phyloP scores from a whole-genome alignment of 192 early-diverging fungal genomes.

The Neocallimastix lanati region DNA sequence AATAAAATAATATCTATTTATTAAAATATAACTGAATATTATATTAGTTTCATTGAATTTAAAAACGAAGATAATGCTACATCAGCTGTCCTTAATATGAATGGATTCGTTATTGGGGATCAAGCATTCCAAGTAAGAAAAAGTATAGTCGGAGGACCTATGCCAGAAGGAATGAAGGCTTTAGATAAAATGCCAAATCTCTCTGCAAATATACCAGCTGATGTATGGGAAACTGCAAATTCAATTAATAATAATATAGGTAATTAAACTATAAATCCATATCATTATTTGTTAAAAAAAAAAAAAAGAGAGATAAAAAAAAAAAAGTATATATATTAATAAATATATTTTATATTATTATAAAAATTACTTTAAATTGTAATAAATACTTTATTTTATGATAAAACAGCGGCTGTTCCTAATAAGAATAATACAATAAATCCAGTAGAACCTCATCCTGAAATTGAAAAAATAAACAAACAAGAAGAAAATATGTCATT shows the following conservation, averaged over 20 bases:
- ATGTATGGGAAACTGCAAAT: constrained; percentile 6
- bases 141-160: constrained; percentile 56
- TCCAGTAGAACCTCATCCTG: constrained; percentile 7
- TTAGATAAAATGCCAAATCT: constrained; percentile 29
- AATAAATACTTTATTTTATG: no score
- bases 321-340: background rate
- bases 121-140: constrained; percentile 41
- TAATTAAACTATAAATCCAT: background rate
- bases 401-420: background rate
- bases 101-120: constrained; percentile 59
- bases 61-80: constrained; percentile 16
- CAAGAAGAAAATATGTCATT: constrained; percentile 8
- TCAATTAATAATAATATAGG: constrained; percentile 5
- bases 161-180: constrained; percentile 61
- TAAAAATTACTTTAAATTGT: no score
- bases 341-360: background rate
- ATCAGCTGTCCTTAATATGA: constrained; percentile 46
- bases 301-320: background rate
- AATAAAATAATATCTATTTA: no score
- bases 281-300: no score
- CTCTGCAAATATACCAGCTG: constrained; percentile 2
- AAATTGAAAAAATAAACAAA: constrained; percentile 13
- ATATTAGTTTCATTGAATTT: constrained; percentile 69
- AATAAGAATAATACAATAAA: background rate
- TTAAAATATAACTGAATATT: no score